phyloP scores from a whole-genome alignment of 129 eudicot species.

The Flaveria linearis region DNA sequence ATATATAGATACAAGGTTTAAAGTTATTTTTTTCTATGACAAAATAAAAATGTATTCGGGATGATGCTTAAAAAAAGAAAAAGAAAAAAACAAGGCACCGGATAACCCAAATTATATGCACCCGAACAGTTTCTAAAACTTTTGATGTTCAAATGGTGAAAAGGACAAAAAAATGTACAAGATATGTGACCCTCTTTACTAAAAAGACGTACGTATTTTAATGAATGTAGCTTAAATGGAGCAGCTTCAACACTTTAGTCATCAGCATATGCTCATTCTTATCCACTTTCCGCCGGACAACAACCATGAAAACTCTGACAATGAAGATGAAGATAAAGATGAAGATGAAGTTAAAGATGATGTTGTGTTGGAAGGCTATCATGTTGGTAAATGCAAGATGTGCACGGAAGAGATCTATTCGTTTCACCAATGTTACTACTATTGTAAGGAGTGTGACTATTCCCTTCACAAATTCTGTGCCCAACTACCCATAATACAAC shows the following conservation, averaged over 20 bases:
- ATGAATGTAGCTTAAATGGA: not conserved
- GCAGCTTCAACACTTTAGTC: not conserved
- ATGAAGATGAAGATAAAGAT: not conserved
- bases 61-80: too few relatives aligned
- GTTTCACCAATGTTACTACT: conserved; percentile 13
- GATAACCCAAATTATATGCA: too few relatives aligned
- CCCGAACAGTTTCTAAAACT: too few relatives aligned
- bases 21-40: too few relatives aligned
- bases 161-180: too few relatives aligned
- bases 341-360: not conserved
- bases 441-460: conserved; percentile 9
- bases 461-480: not conserved
- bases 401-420: conserved; percentile 15
- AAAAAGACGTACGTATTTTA: too few relatives aligned
- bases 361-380: not conserved
- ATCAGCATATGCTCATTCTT: not conserved
- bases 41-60: too few relatives aligned
- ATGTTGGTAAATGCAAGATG: conserved; percentile 20
- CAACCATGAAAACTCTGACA: not conserved
- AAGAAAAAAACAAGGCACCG: too few relatives aligned
- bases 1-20: too few relatives aligned
- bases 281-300: not conserved
- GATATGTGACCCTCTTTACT: too few relatives aligned
- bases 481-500: not conserved
- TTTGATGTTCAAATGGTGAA: too few relatives aligned